Evolutionary conservation across 768 basidiomycete species (phyloP).

Genomic region (Rhodosporidiobolus sp.): DNA sequence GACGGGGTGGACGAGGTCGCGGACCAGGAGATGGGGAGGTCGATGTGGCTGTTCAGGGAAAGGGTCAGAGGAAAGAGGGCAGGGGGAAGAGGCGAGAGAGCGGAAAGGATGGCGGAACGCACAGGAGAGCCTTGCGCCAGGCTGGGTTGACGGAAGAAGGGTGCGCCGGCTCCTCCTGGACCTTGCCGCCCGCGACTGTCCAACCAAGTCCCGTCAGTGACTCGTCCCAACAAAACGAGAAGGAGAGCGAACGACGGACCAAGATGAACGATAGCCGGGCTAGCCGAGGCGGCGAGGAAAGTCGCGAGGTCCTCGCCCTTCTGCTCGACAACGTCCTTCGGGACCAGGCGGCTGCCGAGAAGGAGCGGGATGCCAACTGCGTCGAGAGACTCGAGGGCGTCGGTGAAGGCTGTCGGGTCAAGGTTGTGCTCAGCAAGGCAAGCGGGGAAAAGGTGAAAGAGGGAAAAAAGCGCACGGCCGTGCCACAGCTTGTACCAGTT

Average conservation of each 20-base stretch:
- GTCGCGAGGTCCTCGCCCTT: slow-evolving; percentile 1
- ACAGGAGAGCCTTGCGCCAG: slow-evolving; percentile 19
- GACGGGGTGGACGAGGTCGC: not conserved
- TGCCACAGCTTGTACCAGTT: slow-evolving; percentile 15
- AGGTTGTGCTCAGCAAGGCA: not conserved
- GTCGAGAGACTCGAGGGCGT: slow-evolving; percentile 10
- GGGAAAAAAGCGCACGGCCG: slow-evolving; percentile 7
- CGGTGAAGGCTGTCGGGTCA: not conserved
- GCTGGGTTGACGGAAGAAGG: slow-evolving; percentile 19
- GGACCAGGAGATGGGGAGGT: slow-evolving; percentile 14
- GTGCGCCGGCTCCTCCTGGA: not conserved
- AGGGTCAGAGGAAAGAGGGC: too few relatives aligned
- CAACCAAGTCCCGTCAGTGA: not conserved
- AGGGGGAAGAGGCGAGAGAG: not conserved
- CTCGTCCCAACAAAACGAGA: not conserved
- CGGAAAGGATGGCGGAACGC: not conserved
- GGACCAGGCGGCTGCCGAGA: slow-evolving; percentile 16
- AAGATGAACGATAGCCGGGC: slow-evolving; percentile 18
- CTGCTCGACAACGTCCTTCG: slow-evolving; percentile 15
- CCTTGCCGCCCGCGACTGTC: slow-evolving; percentile 13
- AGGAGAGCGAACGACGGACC: not conserved
- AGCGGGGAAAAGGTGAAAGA: not conserved
- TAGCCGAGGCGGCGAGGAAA: not conserved
- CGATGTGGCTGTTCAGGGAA: slow-evolving; percentile 5
- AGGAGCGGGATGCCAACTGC: slow-evolving; percentile 14